Percentiles rank a stretch among this genome's conserved stretches.
Conservation (phyloP, 805 yeast species). For the Blastobotrys peoriensis region DNA sequence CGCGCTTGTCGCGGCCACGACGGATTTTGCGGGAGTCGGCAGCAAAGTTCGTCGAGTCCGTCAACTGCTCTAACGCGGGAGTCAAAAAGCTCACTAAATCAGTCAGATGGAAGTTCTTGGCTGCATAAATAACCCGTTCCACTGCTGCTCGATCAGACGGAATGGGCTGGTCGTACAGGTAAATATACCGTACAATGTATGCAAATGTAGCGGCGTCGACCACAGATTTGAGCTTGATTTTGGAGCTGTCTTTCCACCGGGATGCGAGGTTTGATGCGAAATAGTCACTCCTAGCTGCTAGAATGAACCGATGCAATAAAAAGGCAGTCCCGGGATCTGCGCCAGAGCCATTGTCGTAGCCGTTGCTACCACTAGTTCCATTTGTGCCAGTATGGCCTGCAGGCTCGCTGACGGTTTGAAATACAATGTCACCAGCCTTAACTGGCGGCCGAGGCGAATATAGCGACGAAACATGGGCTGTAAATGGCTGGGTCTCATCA, state of each 20-base stretch:
- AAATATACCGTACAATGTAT: slow-evolving; percentile 30
- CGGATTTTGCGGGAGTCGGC: slow-evolving; percentile 27
- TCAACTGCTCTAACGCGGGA: slow-evolving; percentile 26
- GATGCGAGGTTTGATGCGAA: slow-evolving; percentile 24
- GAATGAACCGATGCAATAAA: slow-evolving; percentile 23
- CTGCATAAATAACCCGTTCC: slow-evolving; percentile 27
- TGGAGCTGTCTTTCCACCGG: slow-evolving; percentile 24
- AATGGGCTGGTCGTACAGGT: slow-evolving; percentile 33
- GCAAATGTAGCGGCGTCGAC: slow-evolving; percentile 24
- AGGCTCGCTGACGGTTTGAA: slow-evolving; percentile 15
- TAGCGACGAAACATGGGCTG: slow-evolving; percentile 56
- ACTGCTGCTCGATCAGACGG: slow-evolving; percentile 28
- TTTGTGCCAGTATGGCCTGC: background rate
- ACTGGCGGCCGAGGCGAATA: slow-evolving; percentile 19
- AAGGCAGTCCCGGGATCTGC: slow-evolving; percentile 3
- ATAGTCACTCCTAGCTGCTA: slow-evolving; percentile 27
- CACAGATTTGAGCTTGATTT: slow-evolving; percentile 21
- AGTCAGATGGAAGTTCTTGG: slow-evolving; percentile 31
- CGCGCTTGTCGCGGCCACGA: slow-evolving; percentile 24
- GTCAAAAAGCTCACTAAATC: slow-evolving; percentile 35
- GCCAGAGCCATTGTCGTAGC: background rate
- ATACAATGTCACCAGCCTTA: slow-evolving; percentile 25
- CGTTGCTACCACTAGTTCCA: background rate
- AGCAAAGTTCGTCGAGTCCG: background rate
- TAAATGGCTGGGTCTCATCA: slow-evolving; percentile 65